These are phyloP conservation scores for Monocercomonoides exilis DNA, from an alignment of 78 protist genomes.

Conservation along the genomic window DNA sequence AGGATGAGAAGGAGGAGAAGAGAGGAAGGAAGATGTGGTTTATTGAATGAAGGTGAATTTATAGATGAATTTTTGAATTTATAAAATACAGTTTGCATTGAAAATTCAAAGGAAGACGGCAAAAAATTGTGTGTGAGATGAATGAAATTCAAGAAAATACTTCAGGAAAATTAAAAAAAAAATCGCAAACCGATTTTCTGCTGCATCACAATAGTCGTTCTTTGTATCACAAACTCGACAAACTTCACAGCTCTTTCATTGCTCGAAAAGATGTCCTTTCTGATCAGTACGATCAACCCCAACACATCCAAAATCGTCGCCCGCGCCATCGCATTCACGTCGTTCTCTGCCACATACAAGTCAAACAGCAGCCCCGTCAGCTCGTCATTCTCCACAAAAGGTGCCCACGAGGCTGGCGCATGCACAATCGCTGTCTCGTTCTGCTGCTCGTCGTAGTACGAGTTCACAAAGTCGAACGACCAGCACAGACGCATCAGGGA, in stretches of 20 bases:
- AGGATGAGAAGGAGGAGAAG: too few relatives aligned
- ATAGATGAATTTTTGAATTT: not conserved
- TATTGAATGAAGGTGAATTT: not conserved
- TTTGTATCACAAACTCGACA: too few relatives aligned
- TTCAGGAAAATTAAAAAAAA: too few relatives aligned
- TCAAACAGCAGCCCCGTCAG: not conserved
- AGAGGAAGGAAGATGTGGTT: not conserved
- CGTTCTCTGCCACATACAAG: not conserved
- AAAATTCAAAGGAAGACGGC: not conserved
- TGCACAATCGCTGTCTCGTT: not conserved
- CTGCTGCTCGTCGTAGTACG: not conserved
- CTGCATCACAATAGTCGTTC: too few relatives aligned
- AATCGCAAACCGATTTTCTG: too few relatives aligned
- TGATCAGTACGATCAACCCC: too few relatives aligned
- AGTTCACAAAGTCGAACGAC: not conserved
- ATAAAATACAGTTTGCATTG: not conserved
- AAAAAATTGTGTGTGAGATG: not conserved
- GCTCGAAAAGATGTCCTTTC: too few relatives aligned
- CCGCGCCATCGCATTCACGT: too few relatives aligned
- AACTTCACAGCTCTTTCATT: too few relatives aligned
- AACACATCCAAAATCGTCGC: too few relatives aligned
- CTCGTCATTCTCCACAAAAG: not conserved
- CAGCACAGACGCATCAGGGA: not conserved
- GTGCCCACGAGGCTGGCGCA: not conserved
- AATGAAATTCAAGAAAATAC: not conserved